Base-by-base conservation (phyloP, 306 rosid genomes). In the Vigna unguiculata region DNA sequence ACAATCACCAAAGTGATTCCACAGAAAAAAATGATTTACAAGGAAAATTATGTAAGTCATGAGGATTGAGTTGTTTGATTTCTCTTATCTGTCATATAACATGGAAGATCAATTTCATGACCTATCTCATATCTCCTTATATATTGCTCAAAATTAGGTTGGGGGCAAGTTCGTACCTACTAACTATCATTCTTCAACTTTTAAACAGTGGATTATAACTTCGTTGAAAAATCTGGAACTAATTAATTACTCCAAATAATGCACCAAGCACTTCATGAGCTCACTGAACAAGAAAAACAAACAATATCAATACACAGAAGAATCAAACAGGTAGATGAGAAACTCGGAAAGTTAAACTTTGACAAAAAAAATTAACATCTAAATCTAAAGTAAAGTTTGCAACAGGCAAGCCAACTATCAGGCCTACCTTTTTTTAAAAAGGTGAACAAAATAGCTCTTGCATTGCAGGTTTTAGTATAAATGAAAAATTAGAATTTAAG, bases 281-380 rank as follows among this genome's bases (percentile, higher is more conserved):
- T 86, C 86, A 78, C 87, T 86, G 87, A 60, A 84, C 43, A 78
- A 82, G 36, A 74, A 78, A 63, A 40, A 40, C 70, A 64, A 64
- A 40, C 45, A 64, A 16, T 19, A 76, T 65, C 41, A 80, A 43
- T 55, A 15, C 55, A n/a, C 48, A 36, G 61, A 5, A 28, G 57
- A 9, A 41, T 49, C 41, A 77, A 14, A 49, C 34, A 53, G 12
- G 48, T 15, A 69, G 38, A 28, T 7, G 14, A 59, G 63, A 15
- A 55, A 14, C 30, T 36, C 51, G 40, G 5, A 38, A 36, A 63
- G 2, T 36, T 17, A 38, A 38, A 38, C 11, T 63, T 17, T 9
- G 4, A 19, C 7, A 63, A 8, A 14, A 17, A 17, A 52, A 16
- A 38, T 8, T 30, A 17, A 17, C 49, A 22, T 22, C 10, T 24